Conservation (phyloP, 139 green algal genomes). For the Ostreobium quekettii region DNA sequence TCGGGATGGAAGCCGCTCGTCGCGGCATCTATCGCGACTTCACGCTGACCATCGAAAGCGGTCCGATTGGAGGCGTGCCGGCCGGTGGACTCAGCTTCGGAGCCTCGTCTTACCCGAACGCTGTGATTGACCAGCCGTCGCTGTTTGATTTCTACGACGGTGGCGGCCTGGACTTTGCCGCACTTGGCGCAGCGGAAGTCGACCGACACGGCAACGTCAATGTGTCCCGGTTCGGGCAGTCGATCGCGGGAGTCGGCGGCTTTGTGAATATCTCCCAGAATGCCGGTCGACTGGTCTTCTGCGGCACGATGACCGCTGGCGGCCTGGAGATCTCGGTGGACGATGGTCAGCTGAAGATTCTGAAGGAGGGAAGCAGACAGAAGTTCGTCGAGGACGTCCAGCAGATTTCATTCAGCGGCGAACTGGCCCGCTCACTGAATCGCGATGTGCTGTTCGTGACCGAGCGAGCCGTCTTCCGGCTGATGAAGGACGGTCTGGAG, state of each 20-base stretch:
- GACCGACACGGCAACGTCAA: slow-evolving; percentile 43
- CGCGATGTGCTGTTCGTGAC: slow-evolving; percentile 35
- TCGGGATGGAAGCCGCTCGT: no score
- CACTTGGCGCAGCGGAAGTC: slow-evolving; percentile 40
- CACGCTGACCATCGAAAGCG: slow-evolving; percentile 28
- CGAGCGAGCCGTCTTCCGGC: slow-evolving; percentile 36
- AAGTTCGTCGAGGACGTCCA: background rate
- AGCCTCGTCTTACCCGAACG: slow-evolving; percentile 23
- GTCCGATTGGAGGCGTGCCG: slow-evolving; percentile 36
- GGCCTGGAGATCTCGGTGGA: slow-evolving; percentile 26
- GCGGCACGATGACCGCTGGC: slow-evolving; percentile 37
- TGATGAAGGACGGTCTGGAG: slow-evolving; percentile 19
- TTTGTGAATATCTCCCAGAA: slow-evolving; percentile 47
- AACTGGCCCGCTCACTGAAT: slow-evolving; percentile 7
- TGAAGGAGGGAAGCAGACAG: background rate
- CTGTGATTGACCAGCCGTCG: slow-evolving; percentile 18
- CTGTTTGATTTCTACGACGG: slow-evolving; percentile 50
- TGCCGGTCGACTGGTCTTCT: slow-evolving; percentile 34
- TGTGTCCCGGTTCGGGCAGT: slow-evolving; percentile 34
- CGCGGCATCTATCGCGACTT: no score
- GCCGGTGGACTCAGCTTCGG: slow-evolving; percentile 34
- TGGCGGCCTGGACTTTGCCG: slow-evolving; percentile 35
- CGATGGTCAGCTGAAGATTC: background rate
- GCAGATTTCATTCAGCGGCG: background rate
- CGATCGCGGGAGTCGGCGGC: slow-evolving; percentile 36